Evolutionary conservation across 2,329 filamentous ascomycete genomes (phyloP).

Genomic region (Clarireedia paspali): DNA sequence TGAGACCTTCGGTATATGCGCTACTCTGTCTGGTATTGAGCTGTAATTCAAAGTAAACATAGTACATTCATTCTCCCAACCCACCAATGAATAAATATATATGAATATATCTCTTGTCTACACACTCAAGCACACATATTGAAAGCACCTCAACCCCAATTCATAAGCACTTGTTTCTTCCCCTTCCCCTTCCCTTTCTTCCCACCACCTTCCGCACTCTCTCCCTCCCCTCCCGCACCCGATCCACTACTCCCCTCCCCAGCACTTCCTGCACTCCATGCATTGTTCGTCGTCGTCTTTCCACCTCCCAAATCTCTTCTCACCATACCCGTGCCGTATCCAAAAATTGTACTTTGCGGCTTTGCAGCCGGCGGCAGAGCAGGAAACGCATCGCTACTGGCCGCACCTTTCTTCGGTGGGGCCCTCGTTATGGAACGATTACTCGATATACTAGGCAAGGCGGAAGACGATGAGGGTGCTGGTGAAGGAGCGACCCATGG

Average conservation of each 20-base stretch:
- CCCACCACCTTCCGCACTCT: slow-evolving; percentile 14
- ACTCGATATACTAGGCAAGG: slow-evolving; percentile 16
- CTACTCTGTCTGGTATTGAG: too few species aligned
- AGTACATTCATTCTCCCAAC: too few species aligned
- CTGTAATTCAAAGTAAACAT: too few species aligned
- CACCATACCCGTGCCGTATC: slow-evolving; percentile 49
- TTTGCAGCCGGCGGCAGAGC: slow-evolving; percentile 74
- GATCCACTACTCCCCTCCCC: slow-evolving; percentile 18
- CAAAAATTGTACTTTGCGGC: slow-evolving; percentile 53
- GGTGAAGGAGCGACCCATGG: slow-evolving; percentile 30
- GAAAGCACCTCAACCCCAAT: not conserved
- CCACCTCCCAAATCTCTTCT: slow-evolving; percentile 39
- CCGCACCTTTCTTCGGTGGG: slow-evolving; percentile 2
- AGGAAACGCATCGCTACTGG: slow-evolving; percentile 61
- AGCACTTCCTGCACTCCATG: slow-evolving; percentile 20
- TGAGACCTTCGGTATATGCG: too few species aligned
- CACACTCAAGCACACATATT: too few species aligned
- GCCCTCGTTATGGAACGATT: slow-evolving; percentile 12
- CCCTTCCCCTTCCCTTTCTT: slow-evolving; percentile 48
- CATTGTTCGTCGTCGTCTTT: slow-evolving; percentile 20
- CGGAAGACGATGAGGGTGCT: slow-evolving; percentile 26
- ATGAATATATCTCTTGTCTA: too few species aligned
- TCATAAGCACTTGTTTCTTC: slow-evolving; percentile 50
- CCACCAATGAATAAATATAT: too few species aligned
- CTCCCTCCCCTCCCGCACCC: slow-evolving; percentile 11